Evolutionary conservation across 2,329 filamentous ascomycete species (phyloP).

Genomic region (Penicillium expansum): DNA sequence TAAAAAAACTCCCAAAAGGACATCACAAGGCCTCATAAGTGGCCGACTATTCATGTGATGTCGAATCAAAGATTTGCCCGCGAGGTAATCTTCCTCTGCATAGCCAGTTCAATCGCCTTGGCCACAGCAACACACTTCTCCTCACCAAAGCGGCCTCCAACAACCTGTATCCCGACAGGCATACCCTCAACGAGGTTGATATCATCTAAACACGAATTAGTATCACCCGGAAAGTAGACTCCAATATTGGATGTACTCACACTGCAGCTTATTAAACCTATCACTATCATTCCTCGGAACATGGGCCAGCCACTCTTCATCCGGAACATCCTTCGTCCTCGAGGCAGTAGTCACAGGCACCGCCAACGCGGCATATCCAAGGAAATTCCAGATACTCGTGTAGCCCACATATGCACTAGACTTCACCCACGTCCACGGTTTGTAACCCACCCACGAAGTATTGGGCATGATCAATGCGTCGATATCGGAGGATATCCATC

Average conservation of each 20-base stretch:
- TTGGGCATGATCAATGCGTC: constrained; percentile 36
- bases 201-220: constrained; percentile 25
- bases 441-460: constrained; percentile 34
- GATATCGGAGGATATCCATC: constrained; percentile 31
- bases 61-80: constrained; percentile 9
- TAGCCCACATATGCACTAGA: constrained; percentile 37
- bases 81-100: constrained; percentile 10
- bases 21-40: no score
- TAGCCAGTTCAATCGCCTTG: constrained; percentile 31
- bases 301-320: constrained; percentile 32
- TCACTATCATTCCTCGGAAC: constrained; percentile 33
- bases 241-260: constrained; percentile 14
- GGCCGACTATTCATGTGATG: no score
- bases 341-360: constrained; percentile 32
- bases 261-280: constrained; percentile 34
- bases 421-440: constrained; percentile 34
- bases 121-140: constrained; percentile 35
- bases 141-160: constrained; percentile 34
- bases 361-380: constrained; percentile 34
- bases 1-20: no score
- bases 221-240: rapidly evolving
- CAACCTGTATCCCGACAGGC: constrained; percentile 36
- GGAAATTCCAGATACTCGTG: constrained; percentile 37
- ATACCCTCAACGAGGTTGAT: constrained; percentile 33
- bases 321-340: constrained; percentile 29